phyloP scores from a whole-genome alignment of 202 grass and related monocot species.

The Cymbopogon flexuosus region DNA sequence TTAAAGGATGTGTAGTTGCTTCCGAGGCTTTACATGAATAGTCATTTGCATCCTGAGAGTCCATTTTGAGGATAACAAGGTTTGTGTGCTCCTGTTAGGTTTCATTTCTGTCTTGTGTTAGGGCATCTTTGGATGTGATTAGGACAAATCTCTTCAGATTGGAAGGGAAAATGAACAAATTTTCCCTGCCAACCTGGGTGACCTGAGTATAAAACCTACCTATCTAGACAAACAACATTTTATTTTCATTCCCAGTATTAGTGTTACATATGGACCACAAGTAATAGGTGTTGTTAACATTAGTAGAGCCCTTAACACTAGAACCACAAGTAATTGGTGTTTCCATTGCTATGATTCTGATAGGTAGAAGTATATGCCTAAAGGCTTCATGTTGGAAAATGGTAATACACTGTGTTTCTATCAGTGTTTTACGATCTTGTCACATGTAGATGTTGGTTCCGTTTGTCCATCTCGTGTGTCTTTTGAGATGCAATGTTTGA shows the following conservation, averaged over 20 bases:
- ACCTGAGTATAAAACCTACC: not conserved
- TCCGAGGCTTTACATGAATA: not conserved
- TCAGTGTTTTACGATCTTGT: not conserved
- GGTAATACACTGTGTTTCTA: not conserved
- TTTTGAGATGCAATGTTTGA: constrained; percentile 25
- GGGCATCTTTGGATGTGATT: not conserved
- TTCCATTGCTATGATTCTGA: constrained; percentile 18
- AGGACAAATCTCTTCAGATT: not conserved
- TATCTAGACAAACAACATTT: not conserved
- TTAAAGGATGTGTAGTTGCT: constrained; percentile 18
- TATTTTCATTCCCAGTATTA: not conserved
- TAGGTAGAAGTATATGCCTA: not conserved
- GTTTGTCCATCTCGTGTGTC: constrained; percentile 4
- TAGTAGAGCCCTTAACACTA: not conserved
- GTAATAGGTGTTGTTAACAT: not conserved
- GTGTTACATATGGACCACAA: not conserved
- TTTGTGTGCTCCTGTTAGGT: constrained; percentile 11
- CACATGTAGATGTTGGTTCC: not conserved
- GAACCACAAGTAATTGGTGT: constrained; percentile 1
- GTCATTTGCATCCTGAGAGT: not conserved
- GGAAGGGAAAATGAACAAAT: not conserved
- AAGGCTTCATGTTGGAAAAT: not conserved
- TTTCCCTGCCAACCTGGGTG: not conserved
- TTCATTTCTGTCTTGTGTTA: not conserved
- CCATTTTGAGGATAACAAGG: constrained; percentile 36